A percentile compares a stretch with the other conserved stretches of the same genome.
These are phyloP conservation scores for Amanita subjunquillea DNA, from an alignment of 768 basidiomycete species.

Conservation along the genomic window DNA sequence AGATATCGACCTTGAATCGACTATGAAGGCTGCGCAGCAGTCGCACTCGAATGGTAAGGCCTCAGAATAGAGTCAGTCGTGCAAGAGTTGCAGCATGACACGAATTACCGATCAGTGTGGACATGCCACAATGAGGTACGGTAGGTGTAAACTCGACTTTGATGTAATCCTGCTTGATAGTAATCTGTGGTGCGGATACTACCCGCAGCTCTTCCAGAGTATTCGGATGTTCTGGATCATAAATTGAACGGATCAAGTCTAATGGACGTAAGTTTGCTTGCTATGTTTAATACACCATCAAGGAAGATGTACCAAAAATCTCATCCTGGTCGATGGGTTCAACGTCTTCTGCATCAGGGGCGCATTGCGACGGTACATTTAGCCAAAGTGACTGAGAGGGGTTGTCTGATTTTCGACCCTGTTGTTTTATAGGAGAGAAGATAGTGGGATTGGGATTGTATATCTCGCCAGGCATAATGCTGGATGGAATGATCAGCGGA, in stretches of 20 bases:
- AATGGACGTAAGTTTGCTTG: conserved; percentile 1
- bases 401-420: conserved; percentile 30
- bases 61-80: conserved; percentile 25
- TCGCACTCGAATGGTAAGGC: conserved; percentile 91
- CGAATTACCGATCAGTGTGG: conserved; percentile 80
- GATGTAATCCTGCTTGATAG: conserved; percentile 47
- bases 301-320: conserved; percentile 61
- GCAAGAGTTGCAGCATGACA: conserved; percentile 1
- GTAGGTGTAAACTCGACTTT: conserved; percentile 94
- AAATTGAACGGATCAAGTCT: conserved; percentile 90
- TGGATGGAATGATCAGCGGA: not conserved
- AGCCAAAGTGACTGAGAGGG: conserved; percentile 54
- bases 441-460: conserved; percentile 91
- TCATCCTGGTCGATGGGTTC: conserved; percentile 87
- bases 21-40: conserved; percentile 82
- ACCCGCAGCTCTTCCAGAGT: conserved; percentile 92
- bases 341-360: conserved; percentile 39
- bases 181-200: conserved; percentile 83
- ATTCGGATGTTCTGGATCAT: conserved; percentile 92
- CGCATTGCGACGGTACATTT: conserved; percentile 30
- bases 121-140: conserved; percentile 96
- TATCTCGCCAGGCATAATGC: conserved; percentile 32
- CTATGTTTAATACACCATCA: not conserved
- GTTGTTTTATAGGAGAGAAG: conserved; percentile 44
- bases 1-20: conserved; percentile 91